Percentiles rank a stretch among this genome's conserved stretches.
Conservation (phyloP, 306 rosid species). For the Medicago truncatula region DNA sequence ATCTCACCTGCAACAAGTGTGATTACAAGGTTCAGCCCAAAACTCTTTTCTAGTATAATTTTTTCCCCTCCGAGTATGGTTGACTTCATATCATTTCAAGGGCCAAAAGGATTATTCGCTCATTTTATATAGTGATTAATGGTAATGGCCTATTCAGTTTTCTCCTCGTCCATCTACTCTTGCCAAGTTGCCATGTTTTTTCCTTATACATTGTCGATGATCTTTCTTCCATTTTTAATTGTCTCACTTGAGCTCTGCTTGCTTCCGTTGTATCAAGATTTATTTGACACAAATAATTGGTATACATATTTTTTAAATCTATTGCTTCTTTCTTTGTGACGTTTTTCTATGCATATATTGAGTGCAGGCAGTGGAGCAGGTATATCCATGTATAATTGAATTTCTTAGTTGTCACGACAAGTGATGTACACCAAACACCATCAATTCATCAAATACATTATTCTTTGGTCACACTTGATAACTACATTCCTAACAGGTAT, state of each 20-base stretch:
- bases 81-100: not conserved
- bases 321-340: conserved; percentile 43
- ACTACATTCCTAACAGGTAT: conserved; percentile 42
- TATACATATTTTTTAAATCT: conserved; percentile 15
- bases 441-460: conserved; percentile 32
- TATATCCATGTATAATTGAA: conserved; percentile 79
- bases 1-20: conserved; percentile 1
- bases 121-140: not conserved
- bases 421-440: conserved; percentile 46
- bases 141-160: conserved; percentile 1
- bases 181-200: not conserved
- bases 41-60: not conserved
- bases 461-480: conserved; percentile 35
- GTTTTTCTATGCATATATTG: conserved; percentile 26
- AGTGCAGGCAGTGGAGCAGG: conserved; percentile 83
- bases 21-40: not conserved
- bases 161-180: conserved; percentile 5
- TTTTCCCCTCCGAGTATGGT: not conserved
- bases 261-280: not conserved
- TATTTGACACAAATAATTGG: conserved; percentile 12
- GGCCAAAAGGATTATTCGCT: not conserved
- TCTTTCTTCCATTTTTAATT: conserved; percentile 2
- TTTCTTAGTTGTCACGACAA: conserved; percentile 72
- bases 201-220: not conserved
- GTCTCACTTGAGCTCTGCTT: conserved; percentile 8